Percentiles rank a stretch among this genome's conserved stretches.
phyloP scores from a whole-genome alignment of 2,329 filamentous ascomycete genomes.

The Colletotrichum chrysophilum region DNA sequence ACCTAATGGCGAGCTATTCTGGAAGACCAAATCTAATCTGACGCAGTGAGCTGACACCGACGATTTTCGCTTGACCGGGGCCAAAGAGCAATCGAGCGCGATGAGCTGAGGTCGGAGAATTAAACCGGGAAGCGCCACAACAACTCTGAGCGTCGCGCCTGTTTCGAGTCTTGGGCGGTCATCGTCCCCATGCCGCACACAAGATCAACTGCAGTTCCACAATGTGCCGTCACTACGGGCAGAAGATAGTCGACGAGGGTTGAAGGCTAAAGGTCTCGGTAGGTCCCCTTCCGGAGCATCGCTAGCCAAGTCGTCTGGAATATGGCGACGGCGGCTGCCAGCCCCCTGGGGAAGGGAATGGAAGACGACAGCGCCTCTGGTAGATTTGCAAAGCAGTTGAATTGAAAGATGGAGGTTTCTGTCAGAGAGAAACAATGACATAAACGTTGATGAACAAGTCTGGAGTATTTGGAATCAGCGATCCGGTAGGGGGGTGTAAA shows the following conservation, averaged over 20 bases:
- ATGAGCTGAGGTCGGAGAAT: conserved; percentile 7
- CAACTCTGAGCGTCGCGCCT: not conserved
- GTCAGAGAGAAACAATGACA: not conserved
- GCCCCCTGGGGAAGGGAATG: not conserved
- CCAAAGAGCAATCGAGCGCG: not conserved
- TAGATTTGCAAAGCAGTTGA: not conserved
- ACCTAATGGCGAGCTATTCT: not conserved
- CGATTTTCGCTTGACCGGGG: not conserved
- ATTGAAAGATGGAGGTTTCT: not conserved
- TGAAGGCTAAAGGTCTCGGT: not conserved
- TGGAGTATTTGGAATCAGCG: conserved; percentile 5
- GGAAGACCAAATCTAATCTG: not conserved
- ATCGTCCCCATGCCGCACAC: not conserved
- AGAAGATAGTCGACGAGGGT: not conserved
- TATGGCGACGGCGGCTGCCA: not conserved
- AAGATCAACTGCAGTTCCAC: not conserved
- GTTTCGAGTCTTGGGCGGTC: not conserved
- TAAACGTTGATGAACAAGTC: not conserved
- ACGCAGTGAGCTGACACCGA: not conserved
- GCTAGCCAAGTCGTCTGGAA: not conserved
- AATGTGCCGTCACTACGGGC: not conserved
- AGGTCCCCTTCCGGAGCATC: not conserved
- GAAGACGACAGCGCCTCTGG: not conserved
- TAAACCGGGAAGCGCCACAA: not conserved
- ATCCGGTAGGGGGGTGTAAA: not conserved